Percentiles rank a stretch among this genome's conserved stretches.
phyloP scores from a whole-genome alignment of 805 yeast genomes.

The Metschnikowia amazonensis region DNA sequence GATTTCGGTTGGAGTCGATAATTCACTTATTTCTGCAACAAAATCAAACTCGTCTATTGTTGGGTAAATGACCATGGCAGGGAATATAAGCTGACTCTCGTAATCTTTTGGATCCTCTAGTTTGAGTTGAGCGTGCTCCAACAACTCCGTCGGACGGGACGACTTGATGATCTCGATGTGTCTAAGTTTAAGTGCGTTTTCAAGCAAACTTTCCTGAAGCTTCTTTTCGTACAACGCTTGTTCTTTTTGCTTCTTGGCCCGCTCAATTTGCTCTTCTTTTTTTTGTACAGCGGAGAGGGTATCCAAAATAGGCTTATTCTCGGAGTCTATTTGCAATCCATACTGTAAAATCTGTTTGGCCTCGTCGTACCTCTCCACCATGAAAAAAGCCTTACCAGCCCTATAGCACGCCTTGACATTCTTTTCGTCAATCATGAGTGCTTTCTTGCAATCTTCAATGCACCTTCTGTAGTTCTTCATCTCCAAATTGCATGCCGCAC shows the following conservation, averaged over 20 bases:
- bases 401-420: slow-evolving; percentile 84
- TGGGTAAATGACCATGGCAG: slow-evolving; percentile 79
- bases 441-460: slow-evolving; percentile 78
- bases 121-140: slow-evolving; percentile 48
- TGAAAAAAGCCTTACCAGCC: slow-evolving; percentile 75
- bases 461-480: slow-evolving; percentile 80
- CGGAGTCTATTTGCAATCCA: slow-evolving; percentile 59
- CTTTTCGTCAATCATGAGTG: slow-evolving; percentile 58
- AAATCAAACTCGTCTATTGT: slow-evolving; percentile 80
- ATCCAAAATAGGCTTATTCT: slow-evolving; percentile 51
- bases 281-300: slow-evolving; percentile 45
- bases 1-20: slow-evolving; percentile 60
- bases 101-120: slow-evolving; percentile 64
- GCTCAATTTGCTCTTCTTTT: slow-evolving; percentile 21
- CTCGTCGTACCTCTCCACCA: slow-evolving; percentile 66
- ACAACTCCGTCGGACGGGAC: slow-evolving; percentile 50
- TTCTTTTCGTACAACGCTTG: slow-evolving; percentile 39
- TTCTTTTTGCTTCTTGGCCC: slow-evolving; percentile 32
- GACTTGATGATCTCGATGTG: slow-evolving; percentile 50
- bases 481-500: slow-evolving; percentile 91
- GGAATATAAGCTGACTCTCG: slow-evolving; percentile 77
- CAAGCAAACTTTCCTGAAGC: slow-evolving; percentile 41
- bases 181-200: slow-evolving; percentile 60
- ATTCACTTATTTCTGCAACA: slow-evolving; percentile 70
- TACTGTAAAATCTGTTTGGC: slow-evolving; percentile 62